These are phyloP conservation scores for Scedosporium aurantiacum DNA, from an alignment of 2,329 filamentous ascomycete genomes.

Conservation along the genomic window DNA sequence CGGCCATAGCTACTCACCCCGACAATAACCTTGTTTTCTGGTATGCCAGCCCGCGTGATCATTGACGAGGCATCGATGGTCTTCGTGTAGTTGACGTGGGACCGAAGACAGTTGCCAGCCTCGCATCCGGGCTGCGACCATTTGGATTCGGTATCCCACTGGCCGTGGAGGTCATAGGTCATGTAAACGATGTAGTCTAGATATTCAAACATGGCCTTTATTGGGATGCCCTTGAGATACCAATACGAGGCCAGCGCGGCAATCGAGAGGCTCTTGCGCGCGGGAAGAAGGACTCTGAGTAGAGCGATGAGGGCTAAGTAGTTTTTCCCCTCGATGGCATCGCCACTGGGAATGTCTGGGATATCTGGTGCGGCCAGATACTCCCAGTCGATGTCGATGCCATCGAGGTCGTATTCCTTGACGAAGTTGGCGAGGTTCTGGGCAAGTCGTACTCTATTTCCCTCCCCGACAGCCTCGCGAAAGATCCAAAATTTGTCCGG, in stretches of 20 bases:
- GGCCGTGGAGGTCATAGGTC: slow-evolving; percentile 24
- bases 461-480: slow-evolving; percentile 13
- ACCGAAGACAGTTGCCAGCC: slow-evolving; percentile 22
- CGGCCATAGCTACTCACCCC: slow-evolving; percentile 22
- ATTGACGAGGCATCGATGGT: slow-evolving; percentile 19
- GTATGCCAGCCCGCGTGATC: slow-evolving; percentile 16
- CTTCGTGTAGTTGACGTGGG: slow-evolving; percentile 25
- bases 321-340: slow-evolving; percentile 15
- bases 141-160: slow-evolving; percentile 14
- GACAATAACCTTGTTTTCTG: slow-evolving; percentile 18
- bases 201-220: slow-evolving; percentile 17
- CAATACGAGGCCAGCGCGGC: slow-evolving; percentile 27
- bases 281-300: slow-evolving; percentile 8
- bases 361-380: slow-evolving; percentile 20
- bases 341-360: slow-evolving; percentile 8
- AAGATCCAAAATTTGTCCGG: slow-evolving; percentile 17
- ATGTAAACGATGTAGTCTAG: slow-evolving; percentile 25
- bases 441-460: slow-evolving; percentile 16
- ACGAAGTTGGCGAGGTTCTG: slow-evolving; percentile 20
- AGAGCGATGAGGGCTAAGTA: slow-evolving; percentile 20
- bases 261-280: slow-evolving; percentile 20
- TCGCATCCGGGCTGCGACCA: slow-evolving; percentile 19
- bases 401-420: slow-evolving; percentile 19
- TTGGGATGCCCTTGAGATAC: slow-evolving; percentile 25
- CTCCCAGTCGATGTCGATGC: slow-evolving; percentile 37